These are phyloP conservation scores for Verruconis gallopava DNA, from an alignment of 2,329 filamentous ascomycete species.

Conservation along the genomic window DNA sequence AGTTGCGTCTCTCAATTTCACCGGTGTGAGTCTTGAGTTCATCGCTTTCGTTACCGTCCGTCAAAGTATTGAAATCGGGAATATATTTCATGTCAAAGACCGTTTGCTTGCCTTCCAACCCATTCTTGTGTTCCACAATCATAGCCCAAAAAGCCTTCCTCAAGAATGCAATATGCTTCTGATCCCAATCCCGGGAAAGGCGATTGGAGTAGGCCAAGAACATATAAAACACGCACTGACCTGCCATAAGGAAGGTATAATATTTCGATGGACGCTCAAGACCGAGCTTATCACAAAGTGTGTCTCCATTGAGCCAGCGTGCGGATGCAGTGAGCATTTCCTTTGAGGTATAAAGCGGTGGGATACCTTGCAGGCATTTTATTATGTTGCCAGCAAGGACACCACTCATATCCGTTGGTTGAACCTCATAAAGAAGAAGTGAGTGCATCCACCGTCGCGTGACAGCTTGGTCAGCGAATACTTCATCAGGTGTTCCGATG, in stretches of 20 bases:
- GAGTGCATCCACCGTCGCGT: constrained; percentile 55
- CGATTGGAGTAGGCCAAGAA: constrained; percentile 40
- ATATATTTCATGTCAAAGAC: constrained; percentile 61
- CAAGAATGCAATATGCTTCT: constrained; percentile 38
- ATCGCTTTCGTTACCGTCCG: constrained; percentile 2
- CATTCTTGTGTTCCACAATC: constrained; percentile 50
- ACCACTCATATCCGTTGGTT: constrained; percentile 48
- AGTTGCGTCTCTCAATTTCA: constrained; percentile 8
- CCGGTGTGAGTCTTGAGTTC: background rate
- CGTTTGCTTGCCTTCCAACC: constrained; percentile 46
- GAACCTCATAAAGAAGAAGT: constrained; percentile 51
- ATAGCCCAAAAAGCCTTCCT: constrained; percentile 44
- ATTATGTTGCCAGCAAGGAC: constrained; percentile 66
- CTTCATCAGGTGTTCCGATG: constrained; percentile 51
- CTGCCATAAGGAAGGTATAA: constrained; percentile 46
- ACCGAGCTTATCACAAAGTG: constrained; percentile 46
- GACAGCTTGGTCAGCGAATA: constrained; percentile 42
- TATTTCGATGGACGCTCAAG: constrained; percentile 44
- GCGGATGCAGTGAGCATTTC: constrained; percentile 56
- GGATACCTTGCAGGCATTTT: constrained; percentile 48
- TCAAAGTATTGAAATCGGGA: constrained; percentile 25
- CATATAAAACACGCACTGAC: constrained; percentile 56
- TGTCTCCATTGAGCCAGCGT: constrained; percentile 56
- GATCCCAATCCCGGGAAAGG: constrained; percentile 34
- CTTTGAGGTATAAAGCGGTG: constrained; percentile 51